Evolutionary conservation across 441 rosid species (phyloP).

Genomic region (Populus hybrid): DNA sequence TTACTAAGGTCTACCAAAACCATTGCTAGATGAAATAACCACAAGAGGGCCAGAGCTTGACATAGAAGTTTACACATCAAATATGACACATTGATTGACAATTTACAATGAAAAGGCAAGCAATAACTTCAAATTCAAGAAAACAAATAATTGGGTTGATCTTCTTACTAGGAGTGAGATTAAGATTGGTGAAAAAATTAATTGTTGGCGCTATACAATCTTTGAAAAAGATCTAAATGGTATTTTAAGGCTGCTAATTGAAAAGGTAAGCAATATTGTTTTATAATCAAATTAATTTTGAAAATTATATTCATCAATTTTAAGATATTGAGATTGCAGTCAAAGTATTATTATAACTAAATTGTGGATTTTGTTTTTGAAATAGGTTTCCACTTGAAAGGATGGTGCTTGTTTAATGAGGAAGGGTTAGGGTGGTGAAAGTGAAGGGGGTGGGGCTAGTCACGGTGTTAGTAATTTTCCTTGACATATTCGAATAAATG

Average conservation of each 20-base stretch:
- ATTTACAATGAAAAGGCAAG: not conserved
- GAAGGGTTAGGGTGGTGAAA: no score
- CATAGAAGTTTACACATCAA: not conserved
- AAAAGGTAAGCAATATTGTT: not conserved
- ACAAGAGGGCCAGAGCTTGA: not conserved
- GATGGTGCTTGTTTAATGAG: no score
- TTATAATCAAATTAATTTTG: not conserved
- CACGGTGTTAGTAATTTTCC: no score
- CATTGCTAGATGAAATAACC: not conserved
- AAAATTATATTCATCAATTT: not conserved
- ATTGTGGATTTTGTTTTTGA: no score
- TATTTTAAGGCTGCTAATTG: not conserved
- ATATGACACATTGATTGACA: not conserved
- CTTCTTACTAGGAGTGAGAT: not conserved
- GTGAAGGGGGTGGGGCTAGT: no score
- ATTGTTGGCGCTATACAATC: not conserved
- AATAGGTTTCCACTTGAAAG: no score
- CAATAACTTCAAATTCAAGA: conserved; percentile 1
- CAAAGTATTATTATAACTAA: no score
- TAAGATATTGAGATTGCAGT: not conserved
- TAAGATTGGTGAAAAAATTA: not conserved
- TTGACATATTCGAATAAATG: no score
- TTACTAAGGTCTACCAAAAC: not conserved
- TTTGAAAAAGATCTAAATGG: not conserved
- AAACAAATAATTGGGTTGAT: not conserved